phyloP scores from a whole-genome alignment of 768 basidiomycete species.

The Lentinula edodes region DNA sequence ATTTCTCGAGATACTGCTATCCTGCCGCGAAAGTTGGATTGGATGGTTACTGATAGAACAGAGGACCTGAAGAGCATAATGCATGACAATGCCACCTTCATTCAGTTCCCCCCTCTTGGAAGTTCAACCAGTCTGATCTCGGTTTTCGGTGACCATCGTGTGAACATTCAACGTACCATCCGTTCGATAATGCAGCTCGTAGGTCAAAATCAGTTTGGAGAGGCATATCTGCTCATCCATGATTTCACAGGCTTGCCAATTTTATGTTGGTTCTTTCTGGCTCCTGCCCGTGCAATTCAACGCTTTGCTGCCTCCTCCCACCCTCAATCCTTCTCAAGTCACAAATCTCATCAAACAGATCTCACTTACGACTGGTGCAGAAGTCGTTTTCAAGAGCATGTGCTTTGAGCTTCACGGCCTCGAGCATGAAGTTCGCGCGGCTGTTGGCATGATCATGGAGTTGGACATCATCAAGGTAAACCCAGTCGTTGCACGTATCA shows the following conservation, averaged over 20 bases:
- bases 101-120: constrained; percentile 89
- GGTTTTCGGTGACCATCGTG: constrained; percentile 89
- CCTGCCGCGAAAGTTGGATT: constrained; percentile 93
- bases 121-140: constrained; percentile 90
- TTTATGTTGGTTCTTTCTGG: constrained; percentile 97
- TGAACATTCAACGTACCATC: constrained; percentile 92
- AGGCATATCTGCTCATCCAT: neutral
- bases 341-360: constrained; percentile 83
- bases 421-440: constrained; percentile 84
- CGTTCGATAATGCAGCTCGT: constrained; percentile 93
- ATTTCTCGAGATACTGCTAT: constrained; percentile 92
- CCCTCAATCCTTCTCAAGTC: constrained; percentile 77
- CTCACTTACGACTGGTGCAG: constrained; percentile 81
- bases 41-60: constrained; percentile 95
- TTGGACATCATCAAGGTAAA: constrained; percentile 85
- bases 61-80: constrained; percentile 91
- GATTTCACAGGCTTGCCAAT: constrained; percentile 73
- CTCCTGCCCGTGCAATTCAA: constrained; percentile 92
- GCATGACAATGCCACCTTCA: constrained; percentile 95
- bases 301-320: constrained; percentile 77
- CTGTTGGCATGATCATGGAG: constrained; percentile 82
- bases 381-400: constrained; percentile 95
- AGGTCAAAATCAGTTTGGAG: constrained; percentile 23
- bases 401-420: constrained; percentile 96
- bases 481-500: neutral